Evolutionary conservation across 2,329 filamentous ascomycete species (phyloP).

Genomic region (Curvularia verruculosa): DNA sequence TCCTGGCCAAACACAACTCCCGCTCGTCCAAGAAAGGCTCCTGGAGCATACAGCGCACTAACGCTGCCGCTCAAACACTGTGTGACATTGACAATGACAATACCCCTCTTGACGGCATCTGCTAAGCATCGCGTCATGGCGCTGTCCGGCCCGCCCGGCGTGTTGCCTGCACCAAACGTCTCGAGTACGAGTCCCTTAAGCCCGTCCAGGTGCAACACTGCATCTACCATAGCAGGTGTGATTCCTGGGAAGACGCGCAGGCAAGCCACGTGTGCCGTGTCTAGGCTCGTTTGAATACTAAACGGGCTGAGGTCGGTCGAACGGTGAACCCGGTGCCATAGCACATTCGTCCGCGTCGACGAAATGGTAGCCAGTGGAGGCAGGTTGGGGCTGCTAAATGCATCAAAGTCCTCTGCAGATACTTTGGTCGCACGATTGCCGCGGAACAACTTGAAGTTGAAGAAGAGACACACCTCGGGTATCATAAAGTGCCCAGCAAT

Average conservation of each 20-base stretch:
- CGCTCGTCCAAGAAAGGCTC: conserved; percentile 74
- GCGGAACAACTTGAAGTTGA: conserved; percentile 87
- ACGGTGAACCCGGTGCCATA: conserved; percentile 78
- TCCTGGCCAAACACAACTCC: conserved; percentile 90
- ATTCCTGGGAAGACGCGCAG: conserved; percentile 91
- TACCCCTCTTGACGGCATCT: conserved; percentile 76
- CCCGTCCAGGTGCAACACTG: conserved; percentile 76
- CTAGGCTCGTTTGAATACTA: conserved; percentile 73
- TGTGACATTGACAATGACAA: conserved; percentile 88
- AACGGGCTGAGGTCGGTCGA: conserved; percentile 78
- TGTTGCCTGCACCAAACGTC: conserved; percentile 92
- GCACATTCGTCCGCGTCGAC: conserved; percentile 78
- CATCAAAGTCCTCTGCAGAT: conserved; percentile 82
- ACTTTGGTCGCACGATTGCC: conserved; percentile 90
- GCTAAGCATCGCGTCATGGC: conserved; percentile 78
- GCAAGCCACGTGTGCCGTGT: conserved; percentile 88
- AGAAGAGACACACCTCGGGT: conserved; percentile 91
- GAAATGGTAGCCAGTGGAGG: conserved; percentile 81
- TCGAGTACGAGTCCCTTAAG: conserved; percentile 84
- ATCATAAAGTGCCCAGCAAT: conserved; percentile 92
- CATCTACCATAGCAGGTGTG: conserved; percentile 89
- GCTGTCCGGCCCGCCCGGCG: conserved; percentile 80
- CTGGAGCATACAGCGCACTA: conserved; percentile 51
- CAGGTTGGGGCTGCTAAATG: conserved; percentile 87
- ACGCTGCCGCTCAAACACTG: conserved; percentile 70